Conservation (phyloP, 2,329 filamentous ascomycete genomes). For the Aspergillus ibericus region DNA sequence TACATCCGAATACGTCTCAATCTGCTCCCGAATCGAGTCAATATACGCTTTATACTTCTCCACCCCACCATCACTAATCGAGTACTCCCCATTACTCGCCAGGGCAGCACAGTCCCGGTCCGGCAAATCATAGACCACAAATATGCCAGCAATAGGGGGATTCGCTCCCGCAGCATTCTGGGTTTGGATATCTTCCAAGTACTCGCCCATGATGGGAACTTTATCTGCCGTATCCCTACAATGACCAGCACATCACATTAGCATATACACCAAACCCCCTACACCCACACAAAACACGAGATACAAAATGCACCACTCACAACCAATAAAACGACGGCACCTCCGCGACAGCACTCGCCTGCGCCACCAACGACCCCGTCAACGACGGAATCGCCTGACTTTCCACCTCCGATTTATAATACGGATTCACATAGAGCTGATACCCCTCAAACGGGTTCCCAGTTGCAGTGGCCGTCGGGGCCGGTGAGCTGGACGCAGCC, state of each 20-base stretch:
- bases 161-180: constrained; percentile 51
- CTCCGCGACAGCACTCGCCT: constrained; percentile 50
- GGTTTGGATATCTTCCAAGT: constrained; percentile 49
- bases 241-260: background rate
- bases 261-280: no score
- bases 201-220: constrained; percentile 50
- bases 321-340: constrained; percentile 56
- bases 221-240: constrained; percentile 49
- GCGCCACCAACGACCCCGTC: constrained; percentile 55
- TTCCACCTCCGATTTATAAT: constrained; percentile 55
- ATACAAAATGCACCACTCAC: constrained; percentile 34
- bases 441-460: constrained; percentile 56
- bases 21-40: constrained; percentile 53
- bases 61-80: constrained; percentile 54
- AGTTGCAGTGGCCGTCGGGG: constrained; percentile 25
- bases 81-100: constrained; percentile 63
- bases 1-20: constrained; percentile 56
- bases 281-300: background rate
- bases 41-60: constrained; percentile 57
- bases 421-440: constrained; percentile 53
- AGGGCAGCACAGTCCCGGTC: constrained; percentile 64
- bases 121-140: constrained; percentile 65
- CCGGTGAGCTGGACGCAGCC: constrained; percentile 17
- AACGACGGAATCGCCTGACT: constrained; percentile 63
- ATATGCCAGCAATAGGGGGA: constrained; percentile 49